Evolutionary conservation across 148 eudicot species (phyloP).

Genomic region (Simmondsia chinensis): DNA sequence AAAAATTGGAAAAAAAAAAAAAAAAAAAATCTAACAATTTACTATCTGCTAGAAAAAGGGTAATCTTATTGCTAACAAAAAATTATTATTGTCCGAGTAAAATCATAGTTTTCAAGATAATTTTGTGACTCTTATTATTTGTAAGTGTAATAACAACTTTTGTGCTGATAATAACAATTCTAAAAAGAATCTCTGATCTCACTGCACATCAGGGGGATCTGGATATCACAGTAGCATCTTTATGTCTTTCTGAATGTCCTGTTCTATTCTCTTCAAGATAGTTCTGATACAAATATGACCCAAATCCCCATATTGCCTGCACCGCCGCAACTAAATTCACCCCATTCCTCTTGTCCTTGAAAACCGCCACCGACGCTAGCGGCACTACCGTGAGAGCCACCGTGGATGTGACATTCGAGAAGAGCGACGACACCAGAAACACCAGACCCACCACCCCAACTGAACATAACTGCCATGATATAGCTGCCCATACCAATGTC

Average conservation of each 20-base stretch:
- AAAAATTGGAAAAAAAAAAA: too few relatives aligned
- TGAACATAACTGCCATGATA: conserved; percentile 29
- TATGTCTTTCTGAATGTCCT: not conserved
- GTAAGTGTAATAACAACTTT: too few relatives aligned
- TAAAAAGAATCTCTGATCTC: too few relatives aligned
- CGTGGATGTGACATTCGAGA: conserved; percentile 28
- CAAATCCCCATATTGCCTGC: conserved; percentile 30
- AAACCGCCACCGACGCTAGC: conserved; percentile 20
- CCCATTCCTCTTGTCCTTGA: conserved; percentile 30
- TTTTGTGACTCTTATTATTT: too few relatives aligned
- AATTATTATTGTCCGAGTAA: too few relatives aligned
- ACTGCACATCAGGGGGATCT: too few relatives aligned
- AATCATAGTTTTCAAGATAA: too few relatives aligned
- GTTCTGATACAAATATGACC: conserved; percentile 29
- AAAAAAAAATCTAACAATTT: too few relatives aligned
- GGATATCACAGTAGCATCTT: too few relatives aligned
- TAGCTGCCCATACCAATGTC: conserved; percentile 25
- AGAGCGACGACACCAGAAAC: conserved; percentile 33
- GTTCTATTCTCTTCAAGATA: conserved; percentile 19
- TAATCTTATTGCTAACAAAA: too few relatives aligned
- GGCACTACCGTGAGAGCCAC: conserved; percentile 22
- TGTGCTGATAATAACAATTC: too few relatives aligned
- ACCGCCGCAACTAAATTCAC: conserved; percentile 30
- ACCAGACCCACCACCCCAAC: conserved; percentile 34
- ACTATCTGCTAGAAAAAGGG: too few relatives aligned